Base-by-base conservation (phyloP, 176 grass and related monocot genomes). In the Guadua angustifolia region DNA sequence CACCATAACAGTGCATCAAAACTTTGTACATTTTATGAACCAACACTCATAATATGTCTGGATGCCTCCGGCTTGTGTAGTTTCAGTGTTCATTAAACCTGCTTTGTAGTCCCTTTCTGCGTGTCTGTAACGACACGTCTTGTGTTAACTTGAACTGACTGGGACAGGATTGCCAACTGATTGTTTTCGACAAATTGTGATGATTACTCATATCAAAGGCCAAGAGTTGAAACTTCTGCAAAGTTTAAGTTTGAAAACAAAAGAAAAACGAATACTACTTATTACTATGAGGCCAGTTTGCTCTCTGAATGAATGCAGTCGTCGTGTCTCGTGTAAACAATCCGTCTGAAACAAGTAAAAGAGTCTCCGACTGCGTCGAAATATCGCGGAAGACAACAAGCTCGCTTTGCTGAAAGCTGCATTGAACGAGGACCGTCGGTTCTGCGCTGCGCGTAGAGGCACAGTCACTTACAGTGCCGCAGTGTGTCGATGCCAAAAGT, bases 1-100 rank as follows among this genome's bases (percentile, higher is more conserved):
- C 13, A 53, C 44, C 59, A 81, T 16, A 52, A 61, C 9, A 70
- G 12, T 71, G 52, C 78, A 85, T 81, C 33, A 65, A 10, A 65
- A 64, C 57, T 65, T 16, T 72, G 45, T 88, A 79, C 49, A 71
- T 53, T 52, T 63, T 72, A 47, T 71, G 40, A 29, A 21, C 33
- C 1, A 13, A 14, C 59, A 9, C 21, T 52, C 7, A 33, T 77
- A 58, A 26, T 29, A 13, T 38, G 5, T 69, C 35, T 69, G 50
- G 64, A 45, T 70, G 17, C 6, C 57, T 73, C 69, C 12, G 44
- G 43, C 38, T 38, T 50, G 43, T 36, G 39, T 38, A 46, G 29
- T 57, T 56, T 56, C 36, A 74, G 24, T 74, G 16, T 35, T 74
- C 7, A 46, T 69, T 19, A 14, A 33, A 60, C 56, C 6, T 65